Evolutionary conservation across 2,329 filamentous ascomycete species (phyloP).

Genomic region (Emergomyces orientalis): DNA sequence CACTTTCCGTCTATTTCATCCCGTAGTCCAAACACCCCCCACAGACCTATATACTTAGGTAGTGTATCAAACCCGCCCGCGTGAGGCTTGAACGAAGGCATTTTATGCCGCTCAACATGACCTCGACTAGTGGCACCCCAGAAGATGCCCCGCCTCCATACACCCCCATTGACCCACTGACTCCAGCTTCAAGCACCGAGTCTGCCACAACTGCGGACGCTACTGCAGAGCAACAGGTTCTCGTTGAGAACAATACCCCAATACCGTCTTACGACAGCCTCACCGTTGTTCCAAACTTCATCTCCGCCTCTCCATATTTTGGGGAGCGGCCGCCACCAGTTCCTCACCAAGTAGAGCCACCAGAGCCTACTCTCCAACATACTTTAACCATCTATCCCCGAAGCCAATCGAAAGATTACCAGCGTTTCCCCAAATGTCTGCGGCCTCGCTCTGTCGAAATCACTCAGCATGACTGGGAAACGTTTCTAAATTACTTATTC

Average conservation of each 20-base stretch:
- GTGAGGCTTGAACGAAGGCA: background rate
- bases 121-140: slow-evolving; percentile 4
- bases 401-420: slow-evolving; percentile 34
- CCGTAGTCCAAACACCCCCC: background rate
- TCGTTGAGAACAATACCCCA: slow-evolving; percentile 17
- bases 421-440: slow-evolving; percentile 36
- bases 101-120: background rate
- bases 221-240: slow-evolving; percentile 2
- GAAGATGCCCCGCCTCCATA: slow-evolving; percentile 36
- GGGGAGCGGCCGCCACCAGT: slow-evolving; percentile 25
- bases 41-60: background rate
- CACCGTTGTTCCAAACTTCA: slow-evolving; percentile 8
- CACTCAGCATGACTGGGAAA: slow-evolving; percentile 36
- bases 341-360: slow-evolving; percentile 7
- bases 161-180: slow-evolving; percentile 33
- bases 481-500: slow-evolving; percentile 35
- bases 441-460: slow-evolving; percentile 27
- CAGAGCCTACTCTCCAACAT: slow-evolving; percentile 25
- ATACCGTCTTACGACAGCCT: slow-evolving; percentile 7
- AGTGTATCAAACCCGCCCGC: background rate
- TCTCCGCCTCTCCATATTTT: slow-evolving; percentile 34
- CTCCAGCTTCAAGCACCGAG: slow-evolving; percentile 11
- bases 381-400: slow-evolving; percentile 34
- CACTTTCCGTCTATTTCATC: background rate
- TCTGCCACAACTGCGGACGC: slow-evolving; percentile 16